phyloP scores from a whole-genome alignment of 1,139 yeast genomes.

The Petasospora fabianii region DNA sequence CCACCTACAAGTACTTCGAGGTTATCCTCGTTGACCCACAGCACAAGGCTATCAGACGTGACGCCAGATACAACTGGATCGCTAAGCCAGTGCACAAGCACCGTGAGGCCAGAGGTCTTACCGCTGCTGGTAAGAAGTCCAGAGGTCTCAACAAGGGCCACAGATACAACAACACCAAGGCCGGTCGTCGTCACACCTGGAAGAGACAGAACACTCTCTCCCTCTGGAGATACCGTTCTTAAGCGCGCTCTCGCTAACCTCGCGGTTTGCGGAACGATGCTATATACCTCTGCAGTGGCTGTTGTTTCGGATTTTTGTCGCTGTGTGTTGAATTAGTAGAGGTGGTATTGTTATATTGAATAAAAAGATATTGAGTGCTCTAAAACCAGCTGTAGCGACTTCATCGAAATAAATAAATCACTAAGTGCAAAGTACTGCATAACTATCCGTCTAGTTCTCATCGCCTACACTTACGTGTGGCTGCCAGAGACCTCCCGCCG shows the following conservation, averaged over 20 bases:
- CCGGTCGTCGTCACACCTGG: constrained; percentile 99
- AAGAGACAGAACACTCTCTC: constrained; percentile 98
- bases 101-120: constrained; percentile 99
- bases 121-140: constrained; percentile 97
- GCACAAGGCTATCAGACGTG: constrained; percentile 99
- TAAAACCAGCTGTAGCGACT: not conserved
- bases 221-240: constrained; percentile 99
- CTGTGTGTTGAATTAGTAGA: constrained; percentile 3
- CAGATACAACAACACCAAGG: constrained; percentile 95
- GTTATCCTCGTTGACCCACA: constrained; percentile 95
- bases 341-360: not conserved
- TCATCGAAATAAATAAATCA: too few relatives aligned
- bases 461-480: too few relatives aligned
- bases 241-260: constrained; percentile 32
- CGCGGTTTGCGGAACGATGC: not conserved
- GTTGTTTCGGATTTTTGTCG: not conserved
- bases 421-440: too few relatives aligned
- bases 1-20: constrained; percentile 98
- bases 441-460: too few relatives aligned
- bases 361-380: not conserved
- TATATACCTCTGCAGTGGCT: constrained; percentile 1
- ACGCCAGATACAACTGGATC: constrained; percentile 99
- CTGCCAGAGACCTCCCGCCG: too few relatives aligned
- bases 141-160: constrained; percentile 99
- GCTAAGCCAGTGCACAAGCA: constrained; percentile 99